Evolutionary conservation across 2,329 filamentous ascomycete genomes (phyloP).

Genomic region (Rachicladosporium sp.): DNA sequence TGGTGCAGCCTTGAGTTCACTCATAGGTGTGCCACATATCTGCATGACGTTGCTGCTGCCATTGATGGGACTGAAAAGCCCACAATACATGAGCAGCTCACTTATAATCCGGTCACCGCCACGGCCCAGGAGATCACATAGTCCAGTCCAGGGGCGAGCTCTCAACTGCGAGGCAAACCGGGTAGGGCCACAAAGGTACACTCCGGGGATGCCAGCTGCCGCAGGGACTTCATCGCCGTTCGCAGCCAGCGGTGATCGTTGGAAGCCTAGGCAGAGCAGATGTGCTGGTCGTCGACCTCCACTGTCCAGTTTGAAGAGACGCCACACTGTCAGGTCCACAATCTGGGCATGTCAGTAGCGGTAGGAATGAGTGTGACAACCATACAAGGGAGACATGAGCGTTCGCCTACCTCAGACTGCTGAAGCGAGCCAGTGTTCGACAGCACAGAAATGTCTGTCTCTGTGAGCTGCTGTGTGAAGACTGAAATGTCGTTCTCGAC

Average conservation of each 20-base stretch:
- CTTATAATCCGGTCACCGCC: constrained; percentile 68
- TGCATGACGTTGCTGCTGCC: constrained; percentile 59
- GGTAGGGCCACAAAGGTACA: constrained; percentile 42
- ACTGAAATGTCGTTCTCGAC: constrained; percentile 28
- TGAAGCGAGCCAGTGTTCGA: constrained; percentile 18
- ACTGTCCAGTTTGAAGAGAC: constrained; percentile 52
- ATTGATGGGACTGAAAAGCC: constrained; percentile 56
- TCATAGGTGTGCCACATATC: constrained; percentile 57
- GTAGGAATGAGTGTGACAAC: constrained; percentile 29
- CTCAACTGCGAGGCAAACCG: constrained; percentile 44
- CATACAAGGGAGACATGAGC: constrained; percentile 2
- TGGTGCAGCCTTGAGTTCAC: constrained; percentile 25
- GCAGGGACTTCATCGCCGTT: constrained; percentile 22
- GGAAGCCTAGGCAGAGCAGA: constrained; percentile 73
- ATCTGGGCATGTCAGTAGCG: constrained; percentile 24
- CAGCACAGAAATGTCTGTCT: constrained; percentile 11
- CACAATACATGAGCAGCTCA: constrained; percentile 62
- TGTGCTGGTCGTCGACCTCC: constrained; percentile 50
- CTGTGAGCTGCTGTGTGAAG: constrained; percentile 34
- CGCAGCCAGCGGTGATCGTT: constrained; percentile 32
- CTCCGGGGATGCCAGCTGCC: constrained; percentile 47
- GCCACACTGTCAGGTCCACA: constrained; percentile 51
- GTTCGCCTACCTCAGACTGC: constrained; percentile 32
- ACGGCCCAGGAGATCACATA: constrained; percentile 62
- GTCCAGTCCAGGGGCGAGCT: constrained; percentile 57